Evolutionary conservation across 1,284 basidiomycete species (phyloP).

Genomic region (Naganishia liquefaciens): DNA sequence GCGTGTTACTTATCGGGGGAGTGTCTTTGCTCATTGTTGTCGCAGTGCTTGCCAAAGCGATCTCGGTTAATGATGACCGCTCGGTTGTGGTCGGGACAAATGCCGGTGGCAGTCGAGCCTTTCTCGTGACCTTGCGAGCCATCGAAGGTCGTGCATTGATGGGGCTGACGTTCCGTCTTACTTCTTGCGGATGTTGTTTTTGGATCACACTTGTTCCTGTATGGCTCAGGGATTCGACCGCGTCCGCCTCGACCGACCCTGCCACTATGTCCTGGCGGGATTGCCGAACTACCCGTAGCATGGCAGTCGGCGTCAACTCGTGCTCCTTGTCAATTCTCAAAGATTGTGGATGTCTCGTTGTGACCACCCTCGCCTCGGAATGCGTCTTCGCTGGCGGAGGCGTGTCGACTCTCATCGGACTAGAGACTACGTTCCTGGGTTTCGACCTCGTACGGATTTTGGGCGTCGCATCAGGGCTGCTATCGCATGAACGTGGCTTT

Average conservation of each 20-base stretch:
- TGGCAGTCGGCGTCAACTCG: constrained; percentile 18
- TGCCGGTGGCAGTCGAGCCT: not conserved
- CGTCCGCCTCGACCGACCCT: not conserved
- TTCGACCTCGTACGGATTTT: not conserved
- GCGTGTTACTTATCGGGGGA: not conserved
- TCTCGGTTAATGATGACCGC: not conserved
- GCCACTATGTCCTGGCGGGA: not conserved
- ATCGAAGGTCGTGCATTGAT: constrained; percentile 2
- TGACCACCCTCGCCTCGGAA: too few relatives aligned
- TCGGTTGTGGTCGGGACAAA: not conserved
- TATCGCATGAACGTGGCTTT: not conserved
- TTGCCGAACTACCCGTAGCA: not conserved
- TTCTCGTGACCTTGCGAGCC: not conserved
- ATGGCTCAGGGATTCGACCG: too few relatives aligned
- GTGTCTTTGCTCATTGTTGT: not conserved
- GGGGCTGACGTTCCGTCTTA: not conserved
- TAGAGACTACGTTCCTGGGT: not conserved
- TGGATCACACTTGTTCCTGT: too few relatives aligned
- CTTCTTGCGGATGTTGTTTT: too few relatives aligned
- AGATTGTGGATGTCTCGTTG: not conserved
- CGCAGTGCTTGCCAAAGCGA: too few relatives aligned
- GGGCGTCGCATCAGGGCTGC: not conserved
- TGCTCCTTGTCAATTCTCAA: constrained; percentile 5
- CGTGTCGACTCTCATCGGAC: constrained; percentile 7
- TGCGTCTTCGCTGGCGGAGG: not conserved